Evolutionary conservation across 352 stramenopile genomes (phyloP).

Genomic region (Aphanomyces invadans): DNA sequence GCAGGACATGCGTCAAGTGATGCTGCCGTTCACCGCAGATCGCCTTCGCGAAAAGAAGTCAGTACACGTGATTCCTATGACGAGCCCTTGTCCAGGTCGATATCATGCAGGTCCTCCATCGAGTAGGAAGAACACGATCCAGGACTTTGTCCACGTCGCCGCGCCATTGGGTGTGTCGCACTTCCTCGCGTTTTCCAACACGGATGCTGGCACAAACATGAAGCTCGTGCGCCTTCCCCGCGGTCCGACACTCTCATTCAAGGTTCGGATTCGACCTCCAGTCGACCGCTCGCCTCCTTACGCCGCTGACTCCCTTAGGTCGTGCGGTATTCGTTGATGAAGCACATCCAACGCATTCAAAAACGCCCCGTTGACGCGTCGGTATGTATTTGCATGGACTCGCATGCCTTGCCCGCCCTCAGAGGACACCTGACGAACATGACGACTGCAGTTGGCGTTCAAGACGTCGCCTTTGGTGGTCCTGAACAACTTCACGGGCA

Average conservation of each 20-base stretch:
- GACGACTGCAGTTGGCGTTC: constrained; percentile 56
- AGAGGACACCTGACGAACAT: no score
- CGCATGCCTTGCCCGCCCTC: no score
- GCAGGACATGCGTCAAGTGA: constrained; percentile 89
- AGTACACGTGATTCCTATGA: not conserved
- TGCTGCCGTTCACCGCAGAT: constrained; percentile 92
- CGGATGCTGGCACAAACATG: constrained; percentile 89
- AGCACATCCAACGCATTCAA: constrained; percentile 89
- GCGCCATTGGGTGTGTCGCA: constrained; percentile 93
- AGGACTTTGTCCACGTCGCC: constrained; percentile 88
- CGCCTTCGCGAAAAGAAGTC: constrained; percentile 86
- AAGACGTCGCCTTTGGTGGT: constrained; percentile 93
- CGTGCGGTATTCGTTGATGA: constrained; percentile 85
- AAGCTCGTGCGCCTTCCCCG: constrained; percentile 90
- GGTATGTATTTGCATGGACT: no score
- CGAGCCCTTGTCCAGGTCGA: no score
- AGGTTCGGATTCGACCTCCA: constrained; percentile 25
- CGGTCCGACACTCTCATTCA: constrained; percentile 94
- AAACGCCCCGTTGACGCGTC: constrained; percentile 86
- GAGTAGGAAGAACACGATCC: constrained; percentile 78
- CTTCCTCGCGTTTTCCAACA: constrained; percentile 95
- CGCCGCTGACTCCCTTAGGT: constrained; percentile 28
- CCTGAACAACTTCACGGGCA: constrained; percentile 97
- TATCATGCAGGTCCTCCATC: not conserved
- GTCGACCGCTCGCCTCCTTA: not conserved